Conservation (phyloP, 2,329 filamentous ascomycete species). For the Coniochaeta sp. region DNA sequence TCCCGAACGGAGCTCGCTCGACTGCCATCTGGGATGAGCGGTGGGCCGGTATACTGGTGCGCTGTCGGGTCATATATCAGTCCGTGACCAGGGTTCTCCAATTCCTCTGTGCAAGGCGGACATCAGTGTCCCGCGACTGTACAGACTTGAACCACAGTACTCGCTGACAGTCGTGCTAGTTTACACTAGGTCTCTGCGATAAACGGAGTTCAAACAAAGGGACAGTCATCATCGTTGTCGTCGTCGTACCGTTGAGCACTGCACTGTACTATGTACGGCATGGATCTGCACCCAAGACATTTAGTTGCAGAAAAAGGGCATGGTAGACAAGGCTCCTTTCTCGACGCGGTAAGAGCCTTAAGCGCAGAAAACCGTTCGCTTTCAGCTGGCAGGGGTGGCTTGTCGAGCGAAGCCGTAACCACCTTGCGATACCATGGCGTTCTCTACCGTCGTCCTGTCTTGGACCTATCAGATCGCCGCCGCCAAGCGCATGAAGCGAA, state of each 20-base stretch:
- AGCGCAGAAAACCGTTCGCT: not conserved
- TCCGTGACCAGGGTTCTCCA: not conserved
- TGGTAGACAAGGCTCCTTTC: not conserved
- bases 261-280: too few relatives aligned
- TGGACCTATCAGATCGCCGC: not conserved
- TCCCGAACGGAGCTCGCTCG: too few relatives aligned
- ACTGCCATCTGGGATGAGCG: not conserved
- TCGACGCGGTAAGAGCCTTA: not conserved
- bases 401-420: not conserved
- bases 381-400: slow-evolving; percentile 14
- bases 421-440: not conserved
- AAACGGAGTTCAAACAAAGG: too few relatives aligned
- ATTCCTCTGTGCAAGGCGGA: too few relatives aligned
- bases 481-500: not conserved
- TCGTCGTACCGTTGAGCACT: too few relatives aligned
- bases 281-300: too few relatives aligned
- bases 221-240: too few relatives aligned
- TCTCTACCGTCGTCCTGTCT: slow-evolving; percentile 3
- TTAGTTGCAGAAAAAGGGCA: too few relatives aligned
- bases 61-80: not conserved
- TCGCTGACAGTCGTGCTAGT: too few relatives aligned
- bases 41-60: not conserved
- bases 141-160: too few relatives aligned
- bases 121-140: too few relatives aligned
- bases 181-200: too few relatives aligned